Percentiles rank a stretch among this genome's conserved stretches.
Conservation (phyloP, 495 filamentous ascomycete genomes). For the Apodospora peruviana region DNA sequence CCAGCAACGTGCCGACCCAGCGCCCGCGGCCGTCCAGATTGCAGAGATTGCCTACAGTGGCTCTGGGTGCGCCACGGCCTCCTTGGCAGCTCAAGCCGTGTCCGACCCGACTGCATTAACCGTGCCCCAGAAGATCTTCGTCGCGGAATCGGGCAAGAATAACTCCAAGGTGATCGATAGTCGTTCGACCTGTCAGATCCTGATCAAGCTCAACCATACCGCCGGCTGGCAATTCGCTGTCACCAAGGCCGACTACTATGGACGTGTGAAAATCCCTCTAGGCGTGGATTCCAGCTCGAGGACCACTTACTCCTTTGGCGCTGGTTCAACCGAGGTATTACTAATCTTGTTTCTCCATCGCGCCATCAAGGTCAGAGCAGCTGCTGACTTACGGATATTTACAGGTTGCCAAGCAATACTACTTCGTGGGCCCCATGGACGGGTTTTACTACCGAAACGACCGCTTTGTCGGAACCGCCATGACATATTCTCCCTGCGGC, state of each 20-base stretch:
- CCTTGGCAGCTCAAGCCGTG: neutral
- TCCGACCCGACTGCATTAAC: neutral
- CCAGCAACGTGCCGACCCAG: neutral
- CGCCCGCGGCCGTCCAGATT: neutral
- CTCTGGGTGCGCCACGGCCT: neutral
- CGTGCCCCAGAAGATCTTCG: neutral
- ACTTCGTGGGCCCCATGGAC: slow-evolving; percentile 13
- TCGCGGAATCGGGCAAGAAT: neutral
- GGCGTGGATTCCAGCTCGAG: slow-evolving; percentile 7
- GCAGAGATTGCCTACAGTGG: neutral
- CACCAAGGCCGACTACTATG: slow-evolving; percentile 14
- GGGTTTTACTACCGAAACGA: slow-evolving; percentile 14
- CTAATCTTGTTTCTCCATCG: too few relatives aligned
- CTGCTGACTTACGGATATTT: neutral
- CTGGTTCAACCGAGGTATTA: neutral
- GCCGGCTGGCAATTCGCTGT: slow-evolving; percentile 11
- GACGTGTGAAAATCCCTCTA: slow-evolving; percentile 5
- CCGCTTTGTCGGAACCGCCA: neutral
- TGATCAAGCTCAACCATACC: slow-evolving; percentile 9
- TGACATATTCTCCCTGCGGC: slow-evolving; percentile 8
- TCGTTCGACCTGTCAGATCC: slow-evolving; percentile 3
- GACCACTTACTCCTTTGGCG: slow-evolving; percentile 8
- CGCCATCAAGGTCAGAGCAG: neutral
- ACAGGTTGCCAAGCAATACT: slow-evolving; percentile 7
- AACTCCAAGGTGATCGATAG: neutral